Evolutionary conservation across 345 rosid species (phyloP), one percentile per base, ranked within the genome.

Genomic region (Moringa oleifera): DNA sequence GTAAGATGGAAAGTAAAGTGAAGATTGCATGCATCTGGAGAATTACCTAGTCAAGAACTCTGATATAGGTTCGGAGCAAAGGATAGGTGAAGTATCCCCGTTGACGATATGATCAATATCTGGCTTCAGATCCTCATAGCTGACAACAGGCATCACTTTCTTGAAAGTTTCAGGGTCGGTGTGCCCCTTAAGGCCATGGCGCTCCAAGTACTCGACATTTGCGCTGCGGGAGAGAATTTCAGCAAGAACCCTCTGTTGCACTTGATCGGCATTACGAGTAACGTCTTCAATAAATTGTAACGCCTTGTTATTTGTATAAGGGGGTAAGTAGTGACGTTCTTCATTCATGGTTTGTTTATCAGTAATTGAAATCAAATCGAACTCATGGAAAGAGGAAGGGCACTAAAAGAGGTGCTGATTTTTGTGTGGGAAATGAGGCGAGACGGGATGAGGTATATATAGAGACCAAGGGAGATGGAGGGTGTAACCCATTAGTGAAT

Each of bases 41-140:
- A n/a, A n/a, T n/a, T 53, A 79, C 87, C 87, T 82, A 13, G 87
- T 82, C 51, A 82, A 59, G 69, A 82, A 82, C 66, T 82, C 87
- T 2, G 84, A 79, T 57, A 82, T 77, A 70, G 87, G 87, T 24
- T 70, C 49, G 4, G 82, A 79, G 72, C 84, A 82, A 1, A 82
- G 77, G 51, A 82, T 71, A 1, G 77, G 73, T 18, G 87, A 79
- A 45, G 80, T 23, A 37, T 82, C 87, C 0, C 87, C 87, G 55
- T 75, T 75, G 66, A 79, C 82, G 9, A 82, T 82, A 58, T 84
- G 84, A 47, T 75, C 73, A 60, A 82, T 69, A 37, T 82, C 71
- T 22, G 73, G 75, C 54, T 74, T 77, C 61, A 82, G 59, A 73
- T 80, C 87, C 22, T 79, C 87, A 22, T 79, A 82, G 17, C 63